Evolutionary conservation across 2,329 filamentous ascomycete genomes (phyloP).

Genomic region (Xylariaceae sp.): DNA sequence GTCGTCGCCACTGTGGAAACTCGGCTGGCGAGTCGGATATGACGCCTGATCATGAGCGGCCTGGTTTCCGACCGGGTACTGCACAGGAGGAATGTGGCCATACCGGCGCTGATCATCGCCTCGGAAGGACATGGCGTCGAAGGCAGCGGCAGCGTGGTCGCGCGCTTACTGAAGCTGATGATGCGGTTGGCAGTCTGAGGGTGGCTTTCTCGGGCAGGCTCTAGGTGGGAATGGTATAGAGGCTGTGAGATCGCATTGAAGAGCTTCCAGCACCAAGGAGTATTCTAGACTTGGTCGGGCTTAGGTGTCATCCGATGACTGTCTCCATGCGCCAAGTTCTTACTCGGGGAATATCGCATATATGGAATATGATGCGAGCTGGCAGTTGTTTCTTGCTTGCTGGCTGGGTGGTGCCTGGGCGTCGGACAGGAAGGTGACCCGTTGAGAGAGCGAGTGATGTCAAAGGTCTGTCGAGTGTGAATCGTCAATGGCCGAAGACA

Average conservation of each 20-base stretch:
- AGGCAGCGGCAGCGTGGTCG: conserved; percentile 7
- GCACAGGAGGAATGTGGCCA: conserved; percentile 62
- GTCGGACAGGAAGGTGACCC: too few species aligned
- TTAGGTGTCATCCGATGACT: conserved; percentile 13
- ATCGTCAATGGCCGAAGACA: too few species aligned
- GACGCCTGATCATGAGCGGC: conserved; percentile 32
- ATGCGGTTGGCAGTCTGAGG: too few species aligned
- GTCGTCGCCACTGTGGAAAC: conserved; percentile 76
- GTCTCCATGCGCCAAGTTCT: conserved; percentile 8
- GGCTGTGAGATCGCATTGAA: conserved; percentile 18
- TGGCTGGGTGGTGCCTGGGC: too few species aligned
- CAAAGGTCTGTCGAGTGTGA: too few species aligned
- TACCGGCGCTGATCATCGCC: conserved; percentile 60
- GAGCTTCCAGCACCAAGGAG: conserved; percentile 3
- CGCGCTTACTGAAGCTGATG: conserved; percentile 3
- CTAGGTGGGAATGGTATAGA: not conserved
- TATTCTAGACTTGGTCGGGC: conserved; percentile 11
- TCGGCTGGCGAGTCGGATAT: conserved; percentile 53
- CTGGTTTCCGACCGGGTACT: conserved; percentile 51
- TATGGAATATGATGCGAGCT: too few species aligned
- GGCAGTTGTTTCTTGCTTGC: too few species aligned
- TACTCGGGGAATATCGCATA: not conserved
- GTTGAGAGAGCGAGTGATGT: too few species aligned
- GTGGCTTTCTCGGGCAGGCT: too few species aligned
- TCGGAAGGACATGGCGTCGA: conserved; percentile 55